These are phyloP conservation scores for Ehretia macrophylla DNA, from an alignment of 257 asterid species.

Conservation along the genomic window DNA sequence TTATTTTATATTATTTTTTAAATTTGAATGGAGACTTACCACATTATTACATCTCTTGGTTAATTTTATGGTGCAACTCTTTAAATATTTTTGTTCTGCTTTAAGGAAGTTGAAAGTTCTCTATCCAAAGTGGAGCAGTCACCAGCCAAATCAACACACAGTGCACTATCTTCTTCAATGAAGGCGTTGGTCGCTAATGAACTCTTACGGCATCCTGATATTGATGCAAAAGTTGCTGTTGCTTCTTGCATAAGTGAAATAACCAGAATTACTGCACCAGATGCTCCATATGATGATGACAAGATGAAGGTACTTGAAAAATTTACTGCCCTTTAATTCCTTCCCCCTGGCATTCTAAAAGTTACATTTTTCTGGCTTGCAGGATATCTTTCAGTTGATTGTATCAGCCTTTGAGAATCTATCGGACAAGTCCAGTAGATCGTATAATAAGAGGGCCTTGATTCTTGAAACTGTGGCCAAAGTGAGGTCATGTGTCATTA, in stretches of 20 bases:
- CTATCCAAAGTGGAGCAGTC: slow-evolving; percentile 93
- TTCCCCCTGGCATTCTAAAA: slow-evolving; percentile 8
- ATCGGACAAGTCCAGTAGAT: slow-evolving; percentile 68
- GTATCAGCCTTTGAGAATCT: slow-evolving; percentile 82
- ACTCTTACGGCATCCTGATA: slow-evolving; percentile 67
- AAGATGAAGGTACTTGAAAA: slow-evolving; percentile 73
- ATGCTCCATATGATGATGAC: slow-evolving; percentile 94
- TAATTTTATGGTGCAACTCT: slow-evolving; percentile 7
- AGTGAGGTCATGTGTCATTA: slow-evolving; percentile 91
- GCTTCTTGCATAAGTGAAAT: slow-evolving; percentile 97
- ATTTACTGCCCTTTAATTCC: not conserved
- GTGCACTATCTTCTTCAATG: slow-evolving; percentile 62
- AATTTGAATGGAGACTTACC: too few relatives aligned
- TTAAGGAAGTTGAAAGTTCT: slow-evolving; percentile 54
- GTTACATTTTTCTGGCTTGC: slow-evolving; percentile 25
- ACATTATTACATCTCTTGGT: not conserved
- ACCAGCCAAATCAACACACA: slow-evolving; percentile 67
- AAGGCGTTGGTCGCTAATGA: slow-evolving; percentile 54
- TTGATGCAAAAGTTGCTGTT: slow-evolving; percentile 80
- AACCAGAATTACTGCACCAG: slow-evolving; percentile 97
- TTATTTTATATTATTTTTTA: too few relatives aligned
- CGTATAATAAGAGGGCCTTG: slow-evolving; percentile 60
- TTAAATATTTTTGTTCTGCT: too few relatives aligned
- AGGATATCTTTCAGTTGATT: slow-evolving; percentile 85
- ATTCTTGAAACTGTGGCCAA: slow-evolving; percentile 95